A percentile compares a stretch with the other conserved stretches of the same genome.
These are phyloP conservation scores for Begonia peltatifolia DNA, from an alignment of 306 rosid species.

Conservation along the genomic window DNA sequence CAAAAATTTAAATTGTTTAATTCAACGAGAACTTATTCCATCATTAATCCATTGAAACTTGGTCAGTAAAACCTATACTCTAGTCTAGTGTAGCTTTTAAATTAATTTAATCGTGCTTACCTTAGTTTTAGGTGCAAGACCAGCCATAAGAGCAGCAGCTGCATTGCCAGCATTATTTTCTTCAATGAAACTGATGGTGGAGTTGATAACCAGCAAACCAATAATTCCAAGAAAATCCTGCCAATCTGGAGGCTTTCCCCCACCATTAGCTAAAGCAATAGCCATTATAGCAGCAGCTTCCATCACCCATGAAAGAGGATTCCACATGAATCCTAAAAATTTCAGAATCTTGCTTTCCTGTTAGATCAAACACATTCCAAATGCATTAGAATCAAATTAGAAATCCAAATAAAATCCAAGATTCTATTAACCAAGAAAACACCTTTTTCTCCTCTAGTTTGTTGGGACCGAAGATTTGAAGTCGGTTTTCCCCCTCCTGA, in stretches of 20 bases:
- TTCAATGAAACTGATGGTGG: constrained; percentile 96
- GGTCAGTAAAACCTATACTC: too few species aligned
- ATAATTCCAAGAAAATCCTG: constrained; percentile 87
- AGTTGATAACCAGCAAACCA: constrained; percentile 72
- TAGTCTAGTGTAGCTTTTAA: too few species aligned
- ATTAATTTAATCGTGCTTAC: constrained; percentile 14
- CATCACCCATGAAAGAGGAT: constrained; percentile 99
- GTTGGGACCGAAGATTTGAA: constrained; percentile 91
- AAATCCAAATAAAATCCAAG: too few species aligned
- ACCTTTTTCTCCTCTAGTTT: constrained; percentile 97
- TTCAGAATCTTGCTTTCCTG: constrained; percentile 93
- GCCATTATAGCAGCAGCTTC: constrained; percentile 97
- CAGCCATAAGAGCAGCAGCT: constrained; percentile 99
- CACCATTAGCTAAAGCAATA: constrained; percentile 87
- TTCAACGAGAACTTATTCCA: too few species aligned
- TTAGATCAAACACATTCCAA: background rate
- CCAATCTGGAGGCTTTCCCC: constrained; percentile 86
- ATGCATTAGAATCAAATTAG: too few species aligned
- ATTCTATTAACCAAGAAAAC: background rate
- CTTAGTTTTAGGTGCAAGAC: constrained; percentile 98
- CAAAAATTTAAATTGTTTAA: too few species aligned
- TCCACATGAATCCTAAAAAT: constrained; percentile 99
- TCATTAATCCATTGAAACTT: too few species aligned
- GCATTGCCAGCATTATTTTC: constrained; percentile 99
- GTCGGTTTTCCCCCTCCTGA: constrained; percentile 73